Evolutionary conservation across 2,329 filamentous ascomycete species (phyloP), one percentile per base, ranked within the genome.

Genomic region (Aspergillus vadensis): DNA sequence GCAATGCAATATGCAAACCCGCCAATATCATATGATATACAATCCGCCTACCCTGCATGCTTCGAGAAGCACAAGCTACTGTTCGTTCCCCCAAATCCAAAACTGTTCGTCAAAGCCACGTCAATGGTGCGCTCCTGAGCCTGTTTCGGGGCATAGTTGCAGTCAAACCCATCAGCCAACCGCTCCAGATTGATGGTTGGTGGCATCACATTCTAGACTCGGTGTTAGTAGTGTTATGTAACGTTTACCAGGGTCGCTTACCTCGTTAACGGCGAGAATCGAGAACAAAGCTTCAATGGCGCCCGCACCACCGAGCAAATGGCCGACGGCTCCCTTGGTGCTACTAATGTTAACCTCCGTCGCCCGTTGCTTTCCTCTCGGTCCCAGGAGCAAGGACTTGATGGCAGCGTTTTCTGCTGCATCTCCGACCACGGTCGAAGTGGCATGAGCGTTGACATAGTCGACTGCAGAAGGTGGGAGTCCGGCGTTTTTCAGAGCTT

Each of bases 31-130:
- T 30, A 44, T 32, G 41, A 19, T 27, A 55, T 32, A 14, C 38
- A 44, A 21, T 12, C n/a, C 30, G 48, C 30, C 55, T 44, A 56
- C n/a, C 39, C 19, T 19, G 17, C 59, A 53, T 57, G 68, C 56
- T 67, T 71, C 5, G 73, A 68, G 69, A 98, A 94, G 55, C 92
- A 92, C 39, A 99, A 80, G 57, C 88, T 92, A 44, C 94, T 93
- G 79, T 99, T 99, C 1, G 94, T 98, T 15, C 95, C 95, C 10
- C 95, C 95, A 79, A 99, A 99, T 0, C 95, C 95, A 78, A 99
- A 99, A 74, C 94, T 98, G 72, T 99, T 99, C 3, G 91, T 95
- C 60, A 99, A 70, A 5, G 91, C 91, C 21, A 94, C 88, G 59
- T 86, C 80, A 10, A 98, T 86, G 2, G 81, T 73, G 65, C 86